Conservation (phyloP, 1,139 yeast genomes). For the Lodderomyces metapsilosis region DNA sequence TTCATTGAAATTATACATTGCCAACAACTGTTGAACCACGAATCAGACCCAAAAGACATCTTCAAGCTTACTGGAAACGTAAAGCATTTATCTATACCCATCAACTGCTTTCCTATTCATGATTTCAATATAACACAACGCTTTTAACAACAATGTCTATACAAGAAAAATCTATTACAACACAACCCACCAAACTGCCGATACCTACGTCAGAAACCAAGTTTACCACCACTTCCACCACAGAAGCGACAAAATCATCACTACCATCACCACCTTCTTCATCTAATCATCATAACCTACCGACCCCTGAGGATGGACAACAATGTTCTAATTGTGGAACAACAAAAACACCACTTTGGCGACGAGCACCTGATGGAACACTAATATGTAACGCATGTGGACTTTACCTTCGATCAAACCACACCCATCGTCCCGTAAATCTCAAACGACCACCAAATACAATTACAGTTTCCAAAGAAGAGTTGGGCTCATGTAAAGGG, state of each 20-base stretch:
- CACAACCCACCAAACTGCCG: neutral
- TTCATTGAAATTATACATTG: no score
- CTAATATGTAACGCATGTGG: constrained; percentile 75
- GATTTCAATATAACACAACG: neutral
- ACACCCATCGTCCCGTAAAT: constrained; percentile 56
- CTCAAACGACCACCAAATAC: constrained; percentile 67
- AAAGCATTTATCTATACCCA: no score
- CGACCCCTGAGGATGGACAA: constrained; percentile 32
- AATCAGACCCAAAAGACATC: no score
- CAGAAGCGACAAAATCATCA: neutral
- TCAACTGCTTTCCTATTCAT: no score
- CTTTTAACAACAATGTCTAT: neutral
- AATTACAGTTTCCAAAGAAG: constrained; percentile 39
- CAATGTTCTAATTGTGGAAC: constrained; percentile 67
- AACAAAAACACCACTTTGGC: constrained; percentile 69
- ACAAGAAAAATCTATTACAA: neutral
- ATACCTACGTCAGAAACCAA: neutral
- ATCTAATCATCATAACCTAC: neutral
- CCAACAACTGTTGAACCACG: no score
- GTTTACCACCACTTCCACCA: neutral
- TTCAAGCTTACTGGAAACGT: no score
- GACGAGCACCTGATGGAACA: constrained; percentile 66
- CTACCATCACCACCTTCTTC: neutral
- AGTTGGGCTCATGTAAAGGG: constrained; percentile 72
- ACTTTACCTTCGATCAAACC: constrained; percentile 52